Base-by-base conservation (phyloP, 2,329 filamentous ascomycete genomes). In the Penicillium occitanis region DNA sequence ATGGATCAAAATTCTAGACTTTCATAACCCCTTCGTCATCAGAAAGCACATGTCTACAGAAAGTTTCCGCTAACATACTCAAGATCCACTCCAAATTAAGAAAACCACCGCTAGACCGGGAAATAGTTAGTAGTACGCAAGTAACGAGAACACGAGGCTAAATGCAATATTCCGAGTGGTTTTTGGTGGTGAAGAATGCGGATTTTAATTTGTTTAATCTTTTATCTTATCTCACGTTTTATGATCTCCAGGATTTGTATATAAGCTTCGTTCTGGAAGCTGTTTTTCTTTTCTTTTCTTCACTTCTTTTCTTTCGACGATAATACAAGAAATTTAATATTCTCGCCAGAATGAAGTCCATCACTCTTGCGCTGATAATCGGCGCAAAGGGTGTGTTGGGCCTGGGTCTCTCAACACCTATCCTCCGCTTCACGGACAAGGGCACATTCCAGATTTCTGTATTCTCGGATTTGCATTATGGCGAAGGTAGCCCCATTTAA, bases 381-480 rank as follows among this genome's bases (percentile, higher is more conserved):
- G 40, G 22, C 40, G 53, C 53, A 22, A 51, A 30, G 19, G n/a
- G 40, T 25, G 50, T n/a, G 10, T 35, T 35, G 17, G 61, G 28
- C 6, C 25, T 64, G 19, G 58, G 28, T 1, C 55, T 60, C 42
- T 42, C 42, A 13, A 25, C 33, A 35, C 64, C 64, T 10, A 58
- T 58, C 42, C 68, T 74, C 0, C 71, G 67, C 22, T 74, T 75
- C 33, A 70, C 67, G 0, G 51, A 67, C n/a, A 62, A 74, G 60
- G 73, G 73, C 5, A 73, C 70, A 5, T 84, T 85, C 60, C 79
- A 83, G 22, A 80, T 85, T 37, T 75, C 86, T 1, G 82, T 92
- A 13, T 90, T 92, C 68, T 84, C 86, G 33, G 90, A 92, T 70
- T 76, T 92, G 7, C 90, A 92, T 73, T 90, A 90, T 72, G 90